phyloP scores from a whole-genome alignment of 768 basidiomycete species.

The Clitopilus hobsonii region DNA sequence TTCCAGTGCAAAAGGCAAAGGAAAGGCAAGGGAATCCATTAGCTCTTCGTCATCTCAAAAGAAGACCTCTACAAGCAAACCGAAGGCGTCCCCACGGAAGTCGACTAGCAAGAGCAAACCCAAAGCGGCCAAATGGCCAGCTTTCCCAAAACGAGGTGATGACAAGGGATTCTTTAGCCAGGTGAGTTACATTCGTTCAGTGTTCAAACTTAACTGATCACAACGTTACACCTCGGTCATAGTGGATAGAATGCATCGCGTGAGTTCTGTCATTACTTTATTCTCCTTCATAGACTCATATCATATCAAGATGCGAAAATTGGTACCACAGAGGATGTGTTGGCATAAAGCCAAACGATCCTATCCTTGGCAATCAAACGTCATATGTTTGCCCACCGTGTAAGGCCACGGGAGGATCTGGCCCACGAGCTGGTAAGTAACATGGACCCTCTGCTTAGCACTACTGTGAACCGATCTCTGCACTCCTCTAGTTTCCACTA shows the following conservation, averaged over 20 bases:
- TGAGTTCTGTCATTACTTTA: constrained; percentile 1
- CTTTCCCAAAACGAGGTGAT: constrained; percentile 22
- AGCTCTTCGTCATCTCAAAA: constrained; percentile 9
- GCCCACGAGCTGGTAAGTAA: constrained; percentile 21
- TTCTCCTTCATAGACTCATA: not conserved
- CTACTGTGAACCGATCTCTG: no score
- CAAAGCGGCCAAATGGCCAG: not conserved
- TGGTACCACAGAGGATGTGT: constrained; percentile 56
- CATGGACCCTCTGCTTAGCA: not conserved
- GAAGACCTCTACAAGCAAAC: not conserved
- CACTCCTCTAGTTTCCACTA: not conserved
- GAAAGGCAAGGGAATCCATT: constrained; percentile 9
- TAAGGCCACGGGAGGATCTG: not conserved
- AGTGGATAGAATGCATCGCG: not conserved
- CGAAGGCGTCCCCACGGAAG: not conserved
- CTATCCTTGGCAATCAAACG: constrained; percentile 22
- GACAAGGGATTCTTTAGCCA: constrained; percentile 7
- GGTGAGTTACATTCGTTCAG: not conserved
- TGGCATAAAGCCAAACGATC: constrained; percentile 31
- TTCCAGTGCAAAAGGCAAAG: constrained; percentile 9
- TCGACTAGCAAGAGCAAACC: no score
- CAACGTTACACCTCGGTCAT: not conserved
- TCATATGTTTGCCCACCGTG: constrained; percentile 42
- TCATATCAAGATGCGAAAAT: constrained; percentile 27
- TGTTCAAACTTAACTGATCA: no score